Evolutionary conservation across 2,329 filamentous ascomycete genomes (phyloP).

Genomic region (Xylaria sp.): DNA sequence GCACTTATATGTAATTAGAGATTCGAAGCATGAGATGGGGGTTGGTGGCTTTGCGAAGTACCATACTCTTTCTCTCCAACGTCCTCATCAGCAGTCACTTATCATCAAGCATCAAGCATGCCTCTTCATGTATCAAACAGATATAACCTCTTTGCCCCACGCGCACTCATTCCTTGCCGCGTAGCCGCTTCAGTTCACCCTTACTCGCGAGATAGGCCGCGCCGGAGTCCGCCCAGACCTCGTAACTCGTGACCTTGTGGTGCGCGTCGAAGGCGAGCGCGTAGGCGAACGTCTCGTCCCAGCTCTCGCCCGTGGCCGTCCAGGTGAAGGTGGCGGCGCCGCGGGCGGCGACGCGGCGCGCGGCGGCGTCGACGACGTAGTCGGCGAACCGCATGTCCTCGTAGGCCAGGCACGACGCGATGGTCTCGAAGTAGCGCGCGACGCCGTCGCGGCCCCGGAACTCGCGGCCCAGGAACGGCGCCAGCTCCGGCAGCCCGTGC

Average conservation of each 20-base stretch:
- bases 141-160: neutral
- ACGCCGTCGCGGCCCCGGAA: conserved; percentile 37
- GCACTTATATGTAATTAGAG: too few species aligned
- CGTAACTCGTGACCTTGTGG: conserved; percentile 35
- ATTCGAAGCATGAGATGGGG: too few species aligned
- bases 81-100: too few species aligned
- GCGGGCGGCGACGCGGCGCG: conserved; percentile 34
- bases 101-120: too few species aligned
- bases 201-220: conserved; percentile 55
- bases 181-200: conserved; percentile 51
- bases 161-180: neutral
- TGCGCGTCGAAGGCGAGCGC: conserved; percentile 35
- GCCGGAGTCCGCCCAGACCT: conserved; percentile 44
- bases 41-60: too few species aligned
- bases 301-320: conserved; percentile 36
- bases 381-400: conserved; percentile 37
- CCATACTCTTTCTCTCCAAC: too few species aligned
- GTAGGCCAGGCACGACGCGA: conserved; percentile 33
- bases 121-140: neutral
- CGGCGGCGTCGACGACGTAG: conserved; percentile 31
- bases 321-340: conserved; percentile 39
- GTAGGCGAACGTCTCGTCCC: conserved; percentile 43
- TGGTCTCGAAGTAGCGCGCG: conserved; percentile 32
- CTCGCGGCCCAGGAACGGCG: conserved; percentile 40
- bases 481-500: conserved; percentile 39